Percentiles rank a stretch among this genome's conserved stretches.
Conservation (phyloP, 306 rosid species). For the Cicer bijugum region DNA sequence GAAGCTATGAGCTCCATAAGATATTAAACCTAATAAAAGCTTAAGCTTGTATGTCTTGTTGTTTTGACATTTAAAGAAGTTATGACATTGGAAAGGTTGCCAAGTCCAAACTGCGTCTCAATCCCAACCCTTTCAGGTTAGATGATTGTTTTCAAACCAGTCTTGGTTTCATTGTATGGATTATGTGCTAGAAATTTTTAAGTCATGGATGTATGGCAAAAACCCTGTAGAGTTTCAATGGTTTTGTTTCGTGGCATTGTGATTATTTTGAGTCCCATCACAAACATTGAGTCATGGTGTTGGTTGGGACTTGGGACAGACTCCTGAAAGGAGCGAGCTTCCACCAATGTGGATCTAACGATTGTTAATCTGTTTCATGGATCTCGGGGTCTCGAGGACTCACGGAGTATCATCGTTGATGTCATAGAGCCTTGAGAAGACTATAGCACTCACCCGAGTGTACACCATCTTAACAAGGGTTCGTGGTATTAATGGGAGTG, state of each 20-base stretch:
- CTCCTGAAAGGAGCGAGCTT: not conserved
- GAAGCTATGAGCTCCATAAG: not conserved
- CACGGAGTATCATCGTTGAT: not conserved
- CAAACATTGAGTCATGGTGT: not conserved
- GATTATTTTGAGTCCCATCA: not conserved
- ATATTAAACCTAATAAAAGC: not conserved
- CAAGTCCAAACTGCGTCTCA: not conserved
- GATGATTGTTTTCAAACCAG: not conserved
- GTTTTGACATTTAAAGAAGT: not conserved
- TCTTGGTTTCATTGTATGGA: slow-evolving; percentile 1
- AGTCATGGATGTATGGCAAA: not conserved
- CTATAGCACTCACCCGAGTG: not conserved
- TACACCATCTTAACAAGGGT: not conserved
- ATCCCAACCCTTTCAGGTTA: slow-evolving; percentile 1
- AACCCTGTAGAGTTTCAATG: not conserved
- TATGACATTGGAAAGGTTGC: not conserved
- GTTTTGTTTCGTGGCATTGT: not conserved
- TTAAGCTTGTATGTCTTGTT: not conserved
- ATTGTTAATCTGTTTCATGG: no score
- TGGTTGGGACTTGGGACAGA: not conserved
- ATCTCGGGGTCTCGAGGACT: not conserved
- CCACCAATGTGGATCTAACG: not conserved
- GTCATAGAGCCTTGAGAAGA: not conserved
- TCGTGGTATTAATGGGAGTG: slow-evolving; percentile 3
- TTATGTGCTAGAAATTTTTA: not conserved